phyloP scores from a whole-genome alignment of 179 eudicot genomes.

The Pouteria campechiana region DNA sequence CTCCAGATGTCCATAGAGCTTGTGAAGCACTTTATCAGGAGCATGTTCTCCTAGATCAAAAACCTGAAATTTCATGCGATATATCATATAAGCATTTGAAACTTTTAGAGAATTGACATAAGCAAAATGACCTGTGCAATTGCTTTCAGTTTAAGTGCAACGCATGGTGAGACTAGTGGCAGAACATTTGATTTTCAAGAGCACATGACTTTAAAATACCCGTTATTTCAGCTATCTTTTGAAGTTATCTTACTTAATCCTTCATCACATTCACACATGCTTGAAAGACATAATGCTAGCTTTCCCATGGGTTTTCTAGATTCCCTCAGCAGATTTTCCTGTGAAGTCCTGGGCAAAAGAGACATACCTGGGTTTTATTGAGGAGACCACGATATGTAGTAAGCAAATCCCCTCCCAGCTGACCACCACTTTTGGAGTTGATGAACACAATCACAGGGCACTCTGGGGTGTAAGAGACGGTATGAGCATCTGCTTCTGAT shows the following conservation, averaged over 20 bases:
- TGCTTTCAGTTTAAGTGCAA: no score
- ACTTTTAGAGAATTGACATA: not conserved
- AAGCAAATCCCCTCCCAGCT: conserved; percentile 35
- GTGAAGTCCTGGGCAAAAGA: no score
- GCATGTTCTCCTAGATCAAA: conserved; percentile 24
- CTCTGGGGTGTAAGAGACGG: conserved; percentile 6
- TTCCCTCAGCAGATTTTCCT: no score
- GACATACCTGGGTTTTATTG: conserved; percentile 29
- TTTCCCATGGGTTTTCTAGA: no score
- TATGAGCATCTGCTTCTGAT: conserved; percentile 1
- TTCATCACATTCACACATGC: no score
- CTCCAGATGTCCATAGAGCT: conserved; percentile 20
- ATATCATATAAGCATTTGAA: not conserved
- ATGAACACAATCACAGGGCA: conserved; percentile 34
- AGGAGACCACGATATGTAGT: conserved; percentile 17
- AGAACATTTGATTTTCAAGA: no score
- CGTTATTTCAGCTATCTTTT: no score
- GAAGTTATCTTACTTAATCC: no score
- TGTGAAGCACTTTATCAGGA: conserved; percentile 25
- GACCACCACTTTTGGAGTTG: conserved; percentile 37
- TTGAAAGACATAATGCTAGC: no score
- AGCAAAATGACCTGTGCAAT: not conserved
- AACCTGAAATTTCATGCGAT: conserved; percentile 10
- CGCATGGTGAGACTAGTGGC: no score
- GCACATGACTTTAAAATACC: no score